These are phyloP conservation scores for Thyridium curvatum DNA, from an alignment of 2,329 filamentous ascomycete genomes.

Conservation along the genomic window DNA sequence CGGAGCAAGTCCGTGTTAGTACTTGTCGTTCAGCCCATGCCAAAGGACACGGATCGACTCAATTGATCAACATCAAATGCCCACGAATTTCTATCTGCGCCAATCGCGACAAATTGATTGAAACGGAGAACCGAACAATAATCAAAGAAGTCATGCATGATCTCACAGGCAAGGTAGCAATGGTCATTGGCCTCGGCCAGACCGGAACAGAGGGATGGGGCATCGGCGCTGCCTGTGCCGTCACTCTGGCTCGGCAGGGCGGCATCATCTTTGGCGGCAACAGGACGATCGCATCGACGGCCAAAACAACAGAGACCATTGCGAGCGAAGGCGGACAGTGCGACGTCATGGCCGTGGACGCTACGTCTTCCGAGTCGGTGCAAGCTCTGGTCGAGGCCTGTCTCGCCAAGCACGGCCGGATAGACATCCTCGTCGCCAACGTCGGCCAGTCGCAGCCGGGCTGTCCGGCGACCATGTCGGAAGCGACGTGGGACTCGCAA, in stretches of 20 bases:
- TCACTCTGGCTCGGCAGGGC: constrained; percentile 39
- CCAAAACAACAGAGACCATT: constrained; percentile 31
- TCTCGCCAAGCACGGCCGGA: constrained; percentile 42
- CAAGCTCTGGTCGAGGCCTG: constrained; percentile 46
- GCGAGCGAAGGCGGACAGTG: constrained; percentile 23
- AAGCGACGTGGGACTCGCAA: constrained; percentile 45
- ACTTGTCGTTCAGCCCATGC: no score
- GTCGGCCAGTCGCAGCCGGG: constrained; percentile 48
- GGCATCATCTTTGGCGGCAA: constrained; percentile 44
- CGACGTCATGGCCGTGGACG: constrained; percentile 38
- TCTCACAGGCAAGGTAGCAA: constrained; percentile 23
- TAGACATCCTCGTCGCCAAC: constrained; percentile 57
- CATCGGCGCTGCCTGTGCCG: constrained; percentile 43
- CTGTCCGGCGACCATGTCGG: constrained; percentile 38
- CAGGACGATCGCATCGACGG: constrained; percentile 30
- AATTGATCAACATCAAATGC: no score
- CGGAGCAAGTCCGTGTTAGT: no score
- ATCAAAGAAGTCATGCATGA: no score
- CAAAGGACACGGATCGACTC: no score
- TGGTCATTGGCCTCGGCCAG: constrained; percentile 39
- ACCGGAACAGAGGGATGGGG: constrained; percentile 41
- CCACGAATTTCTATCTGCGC: no score
- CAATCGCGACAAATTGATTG: no score
- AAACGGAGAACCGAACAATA: no score
- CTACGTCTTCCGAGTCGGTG: constrained; percentile 45